These are phyloP conservation scores for Athelia psychrophila DNA, from an alignment of 1,284 basidiomycete genomes.

Conservation along the genomic window DNA sequence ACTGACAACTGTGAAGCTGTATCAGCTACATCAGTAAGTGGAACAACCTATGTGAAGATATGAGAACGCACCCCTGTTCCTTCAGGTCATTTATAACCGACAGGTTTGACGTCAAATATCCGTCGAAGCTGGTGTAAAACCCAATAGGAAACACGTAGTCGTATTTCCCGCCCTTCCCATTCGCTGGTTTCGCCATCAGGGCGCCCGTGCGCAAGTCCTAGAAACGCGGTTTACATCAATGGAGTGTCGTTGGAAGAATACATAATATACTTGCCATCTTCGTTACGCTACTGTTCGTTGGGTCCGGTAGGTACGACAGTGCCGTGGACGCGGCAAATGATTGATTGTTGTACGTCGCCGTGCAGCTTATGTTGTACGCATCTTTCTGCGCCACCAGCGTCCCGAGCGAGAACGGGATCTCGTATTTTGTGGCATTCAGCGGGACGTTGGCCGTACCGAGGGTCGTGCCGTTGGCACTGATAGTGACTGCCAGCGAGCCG, in stretches of 20 bases:
- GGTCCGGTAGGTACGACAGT: constrained; percentile 59
- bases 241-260: too few species aligned
- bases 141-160: constrained; percentile 67
- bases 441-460: constrained; percentile 44
- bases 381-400: constrained; percentile 39
- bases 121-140: constrained; percentile 66
- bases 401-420: constrained; percentile 48
- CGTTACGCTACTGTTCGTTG: constrained; percentile 45
- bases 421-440: constrained; percentile 49
- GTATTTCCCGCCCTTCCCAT: constrained; percentile 47
- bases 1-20: background rate
- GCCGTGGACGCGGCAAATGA: constrained; percentile 42
- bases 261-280: constrained; percentile 77
- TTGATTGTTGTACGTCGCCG: constrained; percentile 37
- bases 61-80: constrained; percentile 51
- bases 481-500: constrained; percentile 32
- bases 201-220: constrained; percentile 55
- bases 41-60: background rate
- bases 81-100: constrained; percentile 56
- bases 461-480: constrained; percentile 37
- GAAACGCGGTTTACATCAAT: too few species aligned
- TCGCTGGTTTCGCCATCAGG: constrained; percentile 53
- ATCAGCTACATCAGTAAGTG: background rate
- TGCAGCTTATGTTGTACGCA: constrained; percentile 53
- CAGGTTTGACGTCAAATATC: constrained; percentile 56